Percentiles rank a stretch among this genome's conserved stretches.
Evolutionary conservation across 768 basidiomycete species (phyloP).

Genomic region (Dacryopinax primogenitus): DNA sequence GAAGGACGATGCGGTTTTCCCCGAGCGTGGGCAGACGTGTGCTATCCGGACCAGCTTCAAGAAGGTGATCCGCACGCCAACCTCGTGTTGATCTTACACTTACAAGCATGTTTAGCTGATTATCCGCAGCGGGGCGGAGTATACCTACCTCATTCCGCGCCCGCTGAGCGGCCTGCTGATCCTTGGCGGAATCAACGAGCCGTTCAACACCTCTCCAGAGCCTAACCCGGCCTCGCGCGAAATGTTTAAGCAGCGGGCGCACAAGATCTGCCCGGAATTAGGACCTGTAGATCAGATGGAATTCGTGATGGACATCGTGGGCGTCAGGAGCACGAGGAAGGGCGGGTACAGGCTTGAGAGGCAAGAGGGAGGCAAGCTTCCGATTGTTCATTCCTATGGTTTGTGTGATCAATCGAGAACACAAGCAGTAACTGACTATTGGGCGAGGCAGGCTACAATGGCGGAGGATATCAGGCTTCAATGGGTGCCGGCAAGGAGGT

Average conservation of each 20-base stretch:
- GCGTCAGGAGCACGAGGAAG: constrained; percentile 4
- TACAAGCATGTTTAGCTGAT: neutral
- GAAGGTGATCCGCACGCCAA: neutral
- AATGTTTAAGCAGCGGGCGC: constrained; percentile 7
- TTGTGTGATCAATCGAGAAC: neutral
- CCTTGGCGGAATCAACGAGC: constrained; percentile 5
- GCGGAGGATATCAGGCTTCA: constrained; percentile 1
- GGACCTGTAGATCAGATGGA: neutral
- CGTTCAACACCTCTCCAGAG: constrained; percentile 5
- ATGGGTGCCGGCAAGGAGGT: neutral
- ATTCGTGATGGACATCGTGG: neutral
- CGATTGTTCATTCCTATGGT: constrained; percentile 3
- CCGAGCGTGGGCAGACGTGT: neutral
- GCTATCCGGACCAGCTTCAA: neutral
- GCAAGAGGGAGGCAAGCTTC: neutral
- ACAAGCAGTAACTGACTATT: neutral
- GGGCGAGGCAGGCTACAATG: neutral
- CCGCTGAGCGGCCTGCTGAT: neutral
- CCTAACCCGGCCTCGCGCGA: neutral
- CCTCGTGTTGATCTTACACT: neutral
- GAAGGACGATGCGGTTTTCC: neutral
- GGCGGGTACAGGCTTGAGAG: neutral
- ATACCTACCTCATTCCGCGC: constrained; percentile 2
- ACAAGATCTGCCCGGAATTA: neutral
- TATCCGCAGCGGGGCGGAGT: constrained; percentile 5